phyloP scores from a whole-genome alignment of 1,139 yeast genomes.

The Protomyces lactucae-debilis region DNA sequence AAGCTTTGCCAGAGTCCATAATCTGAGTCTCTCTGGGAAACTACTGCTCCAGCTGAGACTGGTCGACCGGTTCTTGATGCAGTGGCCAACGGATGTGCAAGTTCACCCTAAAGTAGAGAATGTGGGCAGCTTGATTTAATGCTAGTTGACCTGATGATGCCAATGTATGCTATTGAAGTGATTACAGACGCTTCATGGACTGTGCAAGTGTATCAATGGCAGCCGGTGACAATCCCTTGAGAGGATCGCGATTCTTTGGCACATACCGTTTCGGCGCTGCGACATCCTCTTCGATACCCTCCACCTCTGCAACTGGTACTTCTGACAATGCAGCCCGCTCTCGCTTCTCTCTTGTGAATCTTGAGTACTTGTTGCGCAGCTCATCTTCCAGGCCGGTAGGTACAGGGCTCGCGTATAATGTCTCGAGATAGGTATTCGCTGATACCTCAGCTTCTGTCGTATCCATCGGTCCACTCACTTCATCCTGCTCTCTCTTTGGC shows the following conservation, averaged over 20 bases:
- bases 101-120: constrained; percentile 63
- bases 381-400: constrained; percentile 16
- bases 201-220: constrained; percentile 15
- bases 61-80: constrained; percentile 74
- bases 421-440: constrained; percentile 16
- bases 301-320: neutral
- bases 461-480: constrained; percentile 20
- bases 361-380: constrained; percentile 24
- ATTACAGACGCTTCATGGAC: constrained; percentile 1
- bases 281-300: constrained; percentile 1
- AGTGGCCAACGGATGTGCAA: constrained; percentile 67
- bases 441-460: constrained; percentile 11
- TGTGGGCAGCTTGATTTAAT: constrained; percentile 65
- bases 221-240: neutral
- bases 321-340: neutral
- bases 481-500: constrained; percentile 19
- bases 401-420: constrained; percentile 11
- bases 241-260: neutral
- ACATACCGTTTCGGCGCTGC: neutral
- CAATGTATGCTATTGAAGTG: neutral
- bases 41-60: constrained; percentile 48
- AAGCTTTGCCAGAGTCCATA: constrained; percentile 76
- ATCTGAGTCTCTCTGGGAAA: constrained; percentile 70
- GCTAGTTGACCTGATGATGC: neutral
- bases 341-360: neutral